Conservation (phyloP, 1,284 basidiomycete genomes). For the Apiotrichum siamense region DNA sequence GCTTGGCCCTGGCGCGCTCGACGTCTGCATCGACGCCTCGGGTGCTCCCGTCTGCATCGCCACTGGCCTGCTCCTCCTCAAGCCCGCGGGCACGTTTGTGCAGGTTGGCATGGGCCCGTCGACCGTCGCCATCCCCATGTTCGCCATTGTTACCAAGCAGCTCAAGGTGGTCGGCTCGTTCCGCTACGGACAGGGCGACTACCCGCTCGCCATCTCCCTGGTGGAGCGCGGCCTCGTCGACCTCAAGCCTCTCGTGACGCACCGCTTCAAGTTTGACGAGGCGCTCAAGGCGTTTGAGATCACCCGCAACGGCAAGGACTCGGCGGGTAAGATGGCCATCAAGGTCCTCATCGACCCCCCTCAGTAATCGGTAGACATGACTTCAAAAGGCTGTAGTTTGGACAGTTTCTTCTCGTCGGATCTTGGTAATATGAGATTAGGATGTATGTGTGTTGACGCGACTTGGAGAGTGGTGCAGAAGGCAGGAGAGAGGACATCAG, state of each 20-base stretch:
- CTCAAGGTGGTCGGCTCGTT: slow-evolving; percentile 44
- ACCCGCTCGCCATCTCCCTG: slow-evolving; percentile 53
- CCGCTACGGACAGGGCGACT: slow-evolving; percentile 48
- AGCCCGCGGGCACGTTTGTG: slow-evolving; percentile 54
- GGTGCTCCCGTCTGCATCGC: slow-evolving; percentile 61
- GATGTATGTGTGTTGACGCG: too few species aligned
- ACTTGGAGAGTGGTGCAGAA: too few species aligned
- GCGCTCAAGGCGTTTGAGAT: slow-evolving; percentile 54
- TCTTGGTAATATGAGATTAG: too few species aligned
- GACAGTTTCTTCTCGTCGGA: too few species aligned
- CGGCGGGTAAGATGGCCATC: slow-evolving; percentile 50
- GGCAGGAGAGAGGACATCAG: too few species aligned
- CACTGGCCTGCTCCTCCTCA: slow-evolving; percentile 54
- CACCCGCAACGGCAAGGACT: slow-evolving; percentile 62
- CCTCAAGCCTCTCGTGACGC: slow-evolving; percentile 52
- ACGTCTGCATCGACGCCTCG: slow-evolving; percentile 57
- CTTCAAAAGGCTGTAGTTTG: too few species aligned
- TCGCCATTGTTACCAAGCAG: slow-evolving; percentile 43
- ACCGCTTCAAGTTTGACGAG: slow-evolving; percentile 56
- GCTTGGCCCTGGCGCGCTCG: slow-evolving; percentile 50
- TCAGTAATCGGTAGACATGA: too few species aligned
- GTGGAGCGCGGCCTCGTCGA: slow-evolving; percentile 53
- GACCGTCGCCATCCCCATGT: slow-evolving; percentile 40
- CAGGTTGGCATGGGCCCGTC: slow-evolving; percentile 46
- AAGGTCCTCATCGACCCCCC: slow-evolving; percentile 46